Conservation (phyloP, 768 basidiomycete genomes). For the Calocybe cyanea region DNA sequence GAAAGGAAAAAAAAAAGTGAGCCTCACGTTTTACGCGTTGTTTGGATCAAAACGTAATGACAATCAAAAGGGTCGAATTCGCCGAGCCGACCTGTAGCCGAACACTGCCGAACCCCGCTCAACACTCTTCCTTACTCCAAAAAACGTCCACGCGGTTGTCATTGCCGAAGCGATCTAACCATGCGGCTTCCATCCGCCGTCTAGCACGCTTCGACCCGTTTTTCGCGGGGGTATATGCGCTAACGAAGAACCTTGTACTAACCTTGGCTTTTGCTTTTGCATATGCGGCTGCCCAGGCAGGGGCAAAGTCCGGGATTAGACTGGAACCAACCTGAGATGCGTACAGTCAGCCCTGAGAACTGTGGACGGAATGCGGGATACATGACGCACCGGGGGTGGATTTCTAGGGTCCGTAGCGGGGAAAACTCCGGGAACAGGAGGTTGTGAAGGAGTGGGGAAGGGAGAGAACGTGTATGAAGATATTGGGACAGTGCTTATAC, state of each 20-base stretch:
- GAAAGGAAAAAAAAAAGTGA: background rate
- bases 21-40: background rate
- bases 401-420: conserved; percentile 49
- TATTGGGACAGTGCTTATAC: conserved; percentile 10
- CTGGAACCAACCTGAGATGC: conserved; percentile 27
- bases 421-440: conserved; percentile 49
- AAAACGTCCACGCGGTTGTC: too few species aligned
- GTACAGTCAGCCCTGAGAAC: background rate
- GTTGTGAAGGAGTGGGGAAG: conserved; percentile 57
- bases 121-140: too few species aligned
- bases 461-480: conserved; percentile 36
- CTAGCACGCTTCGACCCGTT: too few species aligned
- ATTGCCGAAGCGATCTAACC: too few species aligned
- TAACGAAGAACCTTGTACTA: conserved; percentile 11
- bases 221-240: too few species aligned
- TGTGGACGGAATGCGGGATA: background rate
- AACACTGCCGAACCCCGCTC: too few species aligned
- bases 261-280: conserved; percentile 55
- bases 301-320: conserved; percentile 42
- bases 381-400: conserved; percentile 49
- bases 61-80: conserved; percentile 1
- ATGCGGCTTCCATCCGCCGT: too few species aligned
- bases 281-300: conserved; percentile 59
- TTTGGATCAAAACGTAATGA: background rate
- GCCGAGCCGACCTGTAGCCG: background rate